Evolutionary conservation across 2,329 filamentous ascomycete species (phyloP).

Genomic region (Scedosporium minutisporum): DNA sequence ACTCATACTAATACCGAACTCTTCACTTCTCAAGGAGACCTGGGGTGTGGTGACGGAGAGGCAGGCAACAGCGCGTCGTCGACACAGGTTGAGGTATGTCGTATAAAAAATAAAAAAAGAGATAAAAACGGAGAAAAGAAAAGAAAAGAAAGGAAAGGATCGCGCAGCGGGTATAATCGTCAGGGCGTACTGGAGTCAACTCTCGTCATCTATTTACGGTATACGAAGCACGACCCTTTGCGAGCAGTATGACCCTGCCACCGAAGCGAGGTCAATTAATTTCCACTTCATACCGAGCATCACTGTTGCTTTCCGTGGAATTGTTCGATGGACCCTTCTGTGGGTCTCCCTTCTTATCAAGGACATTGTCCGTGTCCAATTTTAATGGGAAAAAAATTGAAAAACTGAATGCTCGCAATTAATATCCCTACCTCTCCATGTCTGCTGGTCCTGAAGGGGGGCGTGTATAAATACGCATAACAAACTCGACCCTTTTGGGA

Average conservation of each 20-base stretch:
- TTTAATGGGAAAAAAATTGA: not conserved
- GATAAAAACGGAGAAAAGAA: too few species aligned
- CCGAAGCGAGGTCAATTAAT: not conserved
- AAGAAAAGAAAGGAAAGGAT: too few species aligned
- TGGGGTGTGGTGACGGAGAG: too few species aligned
- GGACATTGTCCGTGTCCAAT: not conserved
- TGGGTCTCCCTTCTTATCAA: slow-evolving; percentile 16
- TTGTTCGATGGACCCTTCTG: slow-evolving; percentile 33
- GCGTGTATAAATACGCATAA: slow-evolving; percentile 25
- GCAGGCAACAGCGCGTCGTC: too few species aligned
- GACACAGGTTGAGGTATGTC: too few species aligned
- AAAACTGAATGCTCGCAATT: not conserved
- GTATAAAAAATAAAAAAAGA: too few species aligned
- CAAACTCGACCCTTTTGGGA: slow-evolving; percentile 31
- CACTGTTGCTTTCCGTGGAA: not conserved
- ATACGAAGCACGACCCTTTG: not conserved
- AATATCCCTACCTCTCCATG: not conserved
- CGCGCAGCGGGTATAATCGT: not conserved
- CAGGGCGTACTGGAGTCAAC: too few species aligned
- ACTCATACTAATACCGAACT: too few species aligned
- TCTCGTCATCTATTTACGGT: not conserved
- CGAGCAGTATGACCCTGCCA: not conserved
- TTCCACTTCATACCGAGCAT: not conserved
- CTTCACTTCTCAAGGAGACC: too few species aligned
- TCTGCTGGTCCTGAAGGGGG: not conserved